Evolutionary conservation across 768 basidiomycete species (phyloP).

Genomic region (Inosperma sp.): DNA sequence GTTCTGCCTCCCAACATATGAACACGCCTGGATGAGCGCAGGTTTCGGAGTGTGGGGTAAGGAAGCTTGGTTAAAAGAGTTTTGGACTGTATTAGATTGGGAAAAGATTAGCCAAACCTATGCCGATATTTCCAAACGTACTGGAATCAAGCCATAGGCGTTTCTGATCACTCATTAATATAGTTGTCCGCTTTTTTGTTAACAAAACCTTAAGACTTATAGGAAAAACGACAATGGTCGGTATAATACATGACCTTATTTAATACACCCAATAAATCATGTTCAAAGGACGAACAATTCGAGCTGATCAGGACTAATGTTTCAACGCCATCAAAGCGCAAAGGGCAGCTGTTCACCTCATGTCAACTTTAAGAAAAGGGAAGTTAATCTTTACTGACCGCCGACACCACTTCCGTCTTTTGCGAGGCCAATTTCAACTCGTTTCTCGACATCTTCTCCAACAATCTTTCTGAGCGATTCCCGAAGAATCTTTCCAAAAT

Average conservation of each 20-base stretch:
- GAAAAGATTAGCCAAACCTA: conserved; percentile 46
- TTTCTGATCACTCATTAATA: too few species aligned
- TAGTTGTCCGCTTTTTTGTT: too few species aligned
- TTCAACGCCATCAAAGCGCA: conserved; percentile 82
- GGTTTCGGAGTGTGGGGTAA: conserved; percentile 91
- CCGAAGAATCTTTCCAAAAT: conserved; percentile 71
- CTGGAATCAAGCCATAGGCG: too few species aligned
- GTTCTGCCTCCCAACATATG: conserved; percentile 74
- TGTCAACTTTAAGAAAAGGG: conserved; percentile 8
- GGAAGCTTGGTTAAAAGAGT: conserved; percentile 76
- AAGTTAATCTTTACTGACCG: conserved; percentile 52
- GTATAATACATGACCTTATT: too few species aligned
- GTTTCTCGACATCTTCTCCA: conserved; percentile 74
- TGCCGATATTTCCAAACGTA: conserved; percentile 6
- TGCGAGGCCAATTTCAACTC: conserved; percentile 84
- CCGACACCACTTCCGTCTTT: conserved; percentile 98
- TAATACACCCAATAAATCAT: too few species aligned
- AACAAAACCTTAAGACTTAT: too few species aligned
- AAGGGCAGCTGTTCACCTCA: conserved; percentile 60
- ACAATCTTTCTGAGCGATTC: conserved; percentile 71
- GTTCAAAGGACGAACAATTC: too few species aligned
- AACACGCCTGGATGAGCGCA: conserved; percentile 82
- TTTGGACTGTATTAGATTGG: conserved; percentile 86
- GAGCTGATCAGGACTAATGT: too few species aligned
- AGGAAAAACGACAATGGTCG: too few species aligned